These are phyloP conservation scores for Pseudophaeomoniella oleicola DNA, from an alignment of 2,329 filamentous ascomycete species.

Conservation along the genomic window DNA sequence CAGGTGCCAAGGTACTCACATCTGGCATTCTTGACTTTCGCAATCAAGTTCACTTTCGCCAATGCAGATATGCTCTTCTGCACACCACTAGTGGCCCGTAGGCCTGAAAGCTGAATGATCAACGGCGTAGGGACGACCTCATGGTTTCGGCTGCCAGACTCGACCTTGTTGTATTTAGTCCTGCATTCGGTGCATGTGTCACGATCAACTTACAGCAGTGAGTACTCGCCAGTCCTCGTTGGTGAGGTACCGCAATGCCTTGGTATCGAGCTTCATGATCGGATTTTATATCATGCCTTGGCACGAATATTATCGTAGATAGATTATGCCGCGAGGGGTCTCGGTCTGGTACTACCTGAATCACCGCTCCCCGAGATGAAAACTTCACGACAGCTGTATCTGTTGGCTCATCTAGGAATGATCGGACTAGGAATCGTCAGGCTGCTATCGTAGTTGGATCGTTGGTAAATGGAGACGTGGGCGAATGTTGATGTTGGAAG, in stretches of 20 bases:
- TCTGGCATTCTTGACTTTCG: slow-evolving; percentile 83
- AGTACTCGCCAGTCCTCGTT: slow-evolving; percentile 92
- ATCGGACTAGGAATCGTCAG: no score
- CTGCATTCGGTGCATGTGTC: slow-evolving; percentile 19
- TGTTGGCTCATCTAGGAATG: no score
- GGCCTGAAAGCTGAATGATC: slow-evolving; percentile 69
- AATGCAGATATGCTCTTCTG: slow-evolving; percentile 79
- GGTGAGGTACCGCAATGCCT: slow-evolving; percentile 81
- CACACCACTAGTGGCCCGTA: slow-evolving; percentile 65
- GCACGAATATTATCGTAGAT: not conserved
- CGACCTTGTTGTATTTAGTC: slow-evolving; percentile 48
- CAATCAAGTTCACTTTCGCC: slow-evolving; percentile 84
- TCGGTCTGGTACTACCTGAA: no score
- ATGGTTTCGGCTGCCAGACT: slow-evolving; percentile 90
- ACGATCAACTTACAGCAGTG: slow-evolving; percentile 53
- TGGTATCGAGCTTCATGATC: slow-evolving; percentile 89
- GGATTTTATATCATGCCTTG: not conserved
- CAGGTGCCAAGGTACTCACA: slow-evolving; percentile 31
- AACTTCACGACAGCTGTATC: no score
- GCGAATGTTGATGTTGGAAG: no score
- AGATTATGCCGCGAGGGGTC: no score
- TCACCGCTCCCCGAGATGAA: no score
- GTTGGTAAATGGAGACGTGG: no score
- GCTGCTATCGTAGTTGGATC: no score
- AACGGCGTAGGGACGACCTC: slow-evolving; percentile 86